These are phyloP conservation scores for Penicillium sp. DNA, from an alignment of 2,329 filamentous ascomycete species.

Conservation along the genomic window DNA sequence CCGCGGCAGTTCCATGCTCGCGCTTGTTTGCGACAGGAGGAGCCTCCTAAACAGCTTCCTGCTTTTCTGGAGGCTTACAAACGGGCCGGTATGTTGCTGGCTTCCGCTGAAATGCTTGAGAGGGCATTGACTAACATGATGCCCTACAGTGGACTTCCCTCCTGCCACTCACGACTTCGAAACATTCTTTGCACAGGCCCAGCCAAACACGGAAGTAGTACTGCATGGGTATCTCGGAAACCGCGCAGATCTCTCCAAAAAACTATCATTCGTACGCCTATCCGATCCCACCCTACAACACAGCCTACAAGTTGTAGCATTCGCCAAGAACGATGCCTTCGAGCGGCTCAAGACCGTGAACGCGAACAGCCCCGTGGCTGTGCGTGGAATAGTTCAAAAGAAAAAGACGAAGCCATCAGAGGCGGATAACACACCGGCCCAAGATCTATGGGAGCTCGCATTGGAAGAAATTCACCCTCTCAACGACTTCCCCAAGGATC, in stretches of 20 bases:
- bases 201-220: conserved; percentile 46
- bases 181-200: conserved; percentile 32
- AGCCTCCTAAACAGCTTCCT: conserved; percentile 13
- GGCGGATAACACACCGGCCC: conserved; percentile 23
- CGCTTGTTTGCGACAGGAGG: conserved; percentile 23
- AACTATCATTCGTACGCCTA: conserved; percentile 67
- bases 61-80: conserved; percentile 46
- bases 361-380: conserved; percentile 54
- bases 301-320: conserved; percentile 52
- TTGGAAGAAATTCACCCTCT: conserved; percentile 64
- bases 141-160: conserved; percentile 47
- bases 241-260: conserved; percentile 64
- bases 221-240: conserved; percentile 72
- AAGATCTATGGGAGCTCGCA: conserved; percentile 56
- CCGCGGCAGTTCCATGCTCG: conserved; percentile 24
- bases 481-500: conserved; percentile 70
- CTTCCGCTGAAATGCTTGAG: too few relatives aligned
- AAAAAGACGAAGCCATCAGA: conserved; percentile 38
- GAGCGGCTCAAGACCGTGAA: conserved; percentile 45
- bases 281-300: conserved; percentile 44
- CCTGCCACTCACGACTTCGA: conserved; percentile 43
- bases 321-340: conserved; percentile 37
- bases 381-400: conserved; percentile 50
- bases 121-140: conserved; percentile 9
- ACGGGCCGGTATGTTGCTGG: conserved; percentile 40